Percentiles rank a stretch among this genome's conserved stretches.
These are phyloP conservation scores for Striga hermonthica DNA, from an alignment of 305 asterid genomes.

Conservation along the genomic window DNA sequence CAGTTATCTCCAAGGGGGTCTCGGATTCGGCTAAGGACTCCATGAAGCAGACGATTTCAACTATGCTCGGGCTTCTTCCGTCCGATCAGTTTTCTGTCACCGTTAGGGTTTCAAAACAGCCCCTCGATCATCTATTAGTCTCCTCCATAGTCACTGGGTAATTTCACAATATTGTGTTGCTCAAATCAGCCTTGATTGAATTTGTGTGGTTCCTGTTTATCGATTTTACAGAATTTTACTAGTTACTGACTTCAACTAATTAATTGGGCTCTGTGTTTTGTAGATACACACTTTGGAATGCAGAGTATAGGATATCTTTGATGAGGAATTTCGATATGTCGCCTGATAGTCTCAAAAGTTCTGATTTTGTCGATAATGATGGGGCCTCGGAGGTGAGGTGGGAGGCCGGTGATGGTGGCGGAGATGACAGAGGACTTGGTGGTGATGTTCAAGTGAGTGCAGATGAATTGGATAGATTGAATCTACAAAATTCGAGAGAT, in stretches of 20 bases:
- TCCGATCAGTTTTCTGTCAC: slow-evolving; percentile 80
- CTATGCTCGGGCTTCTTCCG: slow-evolving; percentile 94
- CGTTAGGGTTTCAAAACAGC: slow-evolving; percentile 63
- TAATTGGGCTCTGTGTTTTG: slow-evolving; percentile 22
- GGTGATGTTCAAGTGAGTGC: slow-evolving; percentile 37
- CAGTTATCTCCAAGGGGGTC: slow-evolving; percentile 74
- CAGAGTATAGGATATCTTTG: slow-evolving; percentile 83
- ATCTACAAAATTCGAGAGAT: slow-evolving; percentile 39
- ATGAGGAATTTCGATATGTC: slow-evolving; percentile 74
- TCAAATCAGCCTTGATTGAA: too few species aligned
- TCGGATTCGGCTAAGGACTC: slow-evolving; percentile 91
- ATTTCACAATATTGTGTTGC: neutral
- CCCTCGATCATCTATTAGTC: slow-evolving; percentile 70
- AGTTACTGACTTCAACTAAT: neutral
- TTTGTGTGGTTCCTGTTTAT: too few species aligned
- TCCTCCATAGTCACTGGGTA: slow-evolving; percentile 93
- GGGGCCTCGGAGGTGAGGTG: slow-evolving; percentile 42
- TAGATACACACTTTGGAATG: slow-evolving; percentile 95
- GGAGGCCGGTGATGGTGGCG: slow-evolving; percentile 37
- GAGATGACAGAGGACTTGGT: slow-evolving; percentile 35
- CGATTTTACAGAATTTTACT: too few species aligned
- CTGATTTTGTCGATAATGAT: slow-evolving; percentile 30
- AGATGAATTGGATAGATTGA: slow-evolving; percentile 37
- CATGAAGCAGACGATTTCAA: slow-evolving; percentile 94
- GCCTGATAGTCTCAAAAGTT: slow-evolving; percentile 31